phyloP scores from a whole-genome alignment of 1,284 basidiomycete species.

The Fomitopsis betulina region DNA sequence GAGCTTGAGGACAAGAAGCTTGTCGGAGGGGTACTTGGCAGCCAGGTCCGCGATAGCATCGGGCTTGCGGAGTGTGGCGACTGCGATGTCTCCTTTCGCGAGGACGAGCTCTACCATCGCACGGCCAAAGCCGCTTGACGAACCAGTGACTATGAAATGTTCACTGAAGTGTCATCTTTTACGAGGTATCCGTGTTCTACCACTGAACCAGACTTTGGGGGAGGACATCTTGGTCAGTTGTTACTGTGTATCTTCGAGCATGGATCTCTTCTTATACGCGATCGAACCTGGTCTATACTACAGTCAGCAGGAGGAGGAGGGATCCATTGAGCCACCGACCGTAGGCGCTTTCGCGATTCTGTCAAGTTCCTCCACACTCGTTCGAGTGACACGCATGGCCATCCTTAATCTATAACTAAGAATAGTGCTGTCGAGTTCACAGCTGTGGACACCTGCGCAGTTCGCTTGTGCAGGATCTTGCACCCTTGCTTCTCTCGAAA shows the following conservation, averaged over 20 bases:
- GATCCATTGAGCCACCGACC: too few species aligned
- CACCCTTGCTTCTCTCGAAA: too few species aligned
- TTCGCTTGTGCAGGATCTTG: too few species aligned
- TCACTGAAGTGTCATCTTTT: background rate
- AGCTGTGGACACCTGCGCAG: too few species aligned
- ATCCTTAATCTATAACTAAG: too few species aligned
- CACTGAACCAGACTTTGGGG: conserved; percentile 15
- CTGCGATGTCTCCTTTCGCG: conserved; percentile 25
- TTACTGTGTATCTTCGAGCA: background rate
- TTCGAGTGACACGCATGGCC: too few species aligned
- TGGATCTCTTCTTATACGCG: background rate
- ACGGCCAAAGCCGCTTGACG: conserved; percentile 29
- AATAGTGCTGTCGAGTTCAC: too few species aligned
- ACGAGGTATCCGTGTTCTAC: background rate
- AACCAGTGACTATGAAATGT: conserved; percentile 23
- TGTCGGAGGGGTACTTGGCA: conserved; percentile 10
- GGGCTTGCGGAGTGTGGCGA: conserved; percentile 28
- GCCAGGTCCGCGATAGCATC: conserved; percentile 18
- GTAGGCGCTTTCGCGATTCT: too few species aligned
- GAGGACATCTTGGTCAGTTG: background rate
- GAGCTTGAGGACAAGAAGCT: conserved; percentile 33
- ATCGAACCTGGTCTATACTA: too few species aligned
- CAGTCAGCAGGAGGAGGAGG: too few species aligned
- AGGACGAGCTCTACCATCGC: conserved; percentile 22
- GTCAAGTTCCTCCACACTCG: too few species aligned